Base-by-base conservation (phyloP, 2,329 filamentous ascomycete genomes). In the Canariomyces notabilis region DNA sequence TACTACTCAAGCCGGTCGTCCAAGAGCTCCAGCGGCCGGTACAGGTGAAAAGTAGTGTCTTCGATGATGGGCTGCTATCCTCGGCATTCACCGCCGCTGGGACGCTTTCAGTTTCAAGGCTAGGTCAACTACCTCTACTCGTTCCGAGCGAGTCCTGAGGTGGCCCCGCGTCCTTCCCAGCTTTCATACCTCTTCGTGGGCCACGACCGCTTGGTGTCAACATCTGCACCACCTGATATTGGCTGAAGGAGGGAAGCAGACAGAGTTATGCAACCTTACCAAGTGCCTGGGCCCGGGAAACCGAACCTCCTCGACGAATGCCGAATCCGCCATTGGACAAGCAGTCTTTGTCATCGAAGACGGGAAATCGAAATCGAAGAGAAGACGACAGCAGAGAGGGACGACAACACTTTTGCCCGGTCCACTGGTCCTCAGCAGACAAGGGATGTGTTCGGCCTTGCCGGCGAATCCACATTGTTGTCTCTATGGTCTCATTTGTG, bases 21-120 rank as follows among this genome's bases (percentile, higher is more conserved):
- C 58, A 68, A 65, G 48, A 67, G 66, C 63, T 70, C 67, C 3
- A 46, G 37, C 57, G 59, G 46, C 58, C 65, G 64, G 41, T 69
- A 71, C 56, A 68, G 73, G 59, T 80, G 75, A 79, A 77, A 56
- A 31, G 66, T 76, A 15, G 50, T 71, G 71, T 77, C 75, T 76
- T 74, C 67, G 70, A 64, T 65, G 62, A 67, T 66, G 61, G 70
- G 69, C 55, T 71, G 64, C 61, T 66, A 60, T 56, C 61, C 64
- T 50, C 67, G 67, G 66, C 66, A 61, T 58, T 62, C 57, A 51
- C 65, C 67, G 22, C 64, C 66, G 38, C 59, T 77, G 56, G 58
- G 60, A 51, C 58, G 51, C 48, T 77, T 76, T 56, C 61, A 66
- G 46, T 66, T 75, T 48, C 52, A 64, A 50, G 62, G 64, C 42